Evolutionary conservation across 2,329 filamentous ascomycete genomes (phyloP), one percentile per base, ranked within the genome.

Genomic region (Calonectria crousiana): DNA sequence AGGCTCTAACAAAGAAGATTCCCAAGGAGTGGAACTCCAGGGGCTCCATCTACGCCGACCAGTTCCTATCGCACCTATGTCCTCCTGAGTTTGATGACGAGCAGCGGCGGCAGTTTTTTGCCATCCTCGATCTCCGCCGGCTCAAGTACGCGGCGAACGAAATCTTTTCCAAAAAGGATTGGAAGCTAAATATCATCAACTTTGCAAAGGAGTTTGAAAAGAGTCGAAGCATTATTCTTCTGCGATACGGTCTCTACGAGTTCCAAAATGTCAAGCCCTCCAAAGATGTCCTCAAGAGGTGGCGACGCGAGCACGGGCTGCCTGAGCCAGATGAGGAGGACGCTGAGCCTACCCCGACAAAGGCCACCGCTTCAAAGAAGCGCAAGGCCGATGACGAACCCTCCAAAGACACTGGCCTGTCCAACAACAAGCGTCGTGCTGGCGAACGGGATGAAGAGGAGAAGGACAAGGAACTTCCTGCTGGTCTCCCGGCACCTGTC

Each of bases 161-260:
- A 78, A 90, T 92, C 20, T 92, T 92, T 73, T 80, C 84, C 23
- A 89, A 88, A 80, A 92, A 92, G 81, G 90, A 91, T 76, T 92
- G 90, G 90, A 91, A 90, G 82, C 82, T 92, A 68, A 92, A 92
- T 76, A 88, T 92, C 23, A 81, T 90, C 76, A 92, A 92, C 81
- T 92, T 92, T 72, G 90, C 90, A 49, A 92, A 92, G 81, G 90
- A 92, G 81, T 92, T 91, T 74, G 90, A 92, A 81, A 92, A 92
- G 85, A 92, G 90, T 79, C 87, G 90, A 64, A 90, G 90, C 77
- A 84, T 92, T 53, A 92, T 92, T 72, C 88, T 92, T 83, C 80
- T 92, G 71, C 89, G 90, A 62, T 92, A 92, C 75, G 90, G 90
- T 2, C 86, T 92, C 2, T 92, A 92, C 79, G 89, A 92, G 78